Conservation (phyloP, 306 rosid genomes). For the Ormosia emarginata region DNA sequence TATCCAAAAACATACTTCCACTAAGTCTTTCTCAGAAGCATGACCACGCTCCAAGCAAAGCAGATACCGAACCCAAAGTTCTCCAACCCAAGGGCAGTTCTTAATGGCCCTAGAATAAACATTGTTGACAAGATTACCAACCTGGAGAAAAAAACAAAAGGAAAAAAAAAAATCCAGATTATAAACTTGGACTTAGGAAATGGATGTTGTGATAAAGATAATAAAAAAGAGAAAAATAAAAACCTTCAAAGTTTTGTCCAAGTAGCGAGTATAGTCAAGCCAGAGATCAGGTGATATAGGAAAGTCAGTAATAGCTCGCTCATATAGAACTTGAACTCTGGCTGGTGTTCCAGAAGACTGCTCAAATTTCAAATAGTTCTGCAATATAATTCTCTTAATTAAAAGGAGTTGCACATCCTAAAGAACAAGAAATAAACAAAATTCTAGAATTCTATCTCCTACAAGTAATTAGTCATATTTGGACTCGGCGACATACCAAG, state of each 20-base stretch:
- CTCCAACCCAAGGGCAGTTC: constrained; percentile 92
- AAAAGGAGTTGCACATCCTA: background rate
- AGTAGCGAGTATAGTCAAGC: constrained; percentile 76
- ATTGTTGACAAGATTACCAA: constrained; percentile 53
- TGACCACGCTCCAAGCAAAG: constrained; percentile 74
- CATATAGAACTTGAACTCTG: constrained; percentile 76
- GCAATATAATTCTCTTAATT: constrained; percentile 27
- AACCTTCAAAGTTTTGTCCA: constrained; percentile 94
- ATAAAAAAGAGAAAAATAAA: background rate
- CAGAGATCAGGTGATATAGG: constrained; percentile 78
- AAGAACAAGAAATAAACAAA: background rate
- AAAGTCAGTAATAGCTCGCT: constrained; percentile 79
- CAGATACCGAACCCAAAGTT: constrained; percentile 80
- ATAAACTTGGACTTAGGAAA: background rate
- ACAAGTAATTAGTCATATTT: constrained; percentile 1
- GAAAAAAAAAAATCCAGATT: background rate
- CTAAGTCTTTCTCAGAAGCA: constrained; percentile 75
- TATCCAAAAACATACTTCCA: constrained; percentile 51
- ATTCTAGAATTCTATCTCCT: background rate
- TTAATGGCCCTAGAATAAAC: constrained; percentile 79
- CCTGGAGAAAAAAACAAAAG: constrained; percentile 44
- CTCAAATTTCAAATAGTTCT: constrained; percentile 86
- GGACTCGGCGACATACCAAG: constrained; percentile 43
- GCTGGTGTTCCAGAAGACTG: constrained; percentile 74
- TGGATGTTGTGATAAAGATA: background rate